Conservation (phyloP, 768 basidiomycete species). For the Termitomyces sp. region DNA sequence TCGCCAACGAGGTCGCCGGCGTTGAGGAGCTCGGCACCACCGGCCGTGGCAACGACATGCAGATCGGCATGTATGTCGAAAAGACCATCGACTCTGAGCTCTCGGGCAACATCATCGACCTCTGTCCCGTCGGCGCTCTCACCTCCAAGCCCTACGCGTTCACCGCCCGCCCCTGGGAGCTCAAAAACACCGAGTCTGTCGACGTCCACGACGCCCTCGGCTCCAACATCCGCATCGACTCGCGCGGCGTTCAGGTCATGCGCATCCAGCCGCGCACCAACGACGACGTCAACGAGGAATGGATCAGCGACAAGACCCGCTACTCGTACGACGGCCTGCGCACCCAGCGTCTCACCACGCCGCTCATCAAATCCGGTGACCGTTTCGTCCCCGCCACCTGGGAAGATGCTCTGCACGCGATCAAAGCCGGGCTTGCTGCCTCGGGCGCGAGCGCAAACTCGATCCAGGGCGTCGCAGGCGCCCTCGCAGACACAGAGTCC, state of each 20-base stretch:
- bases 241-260: slow-evolving; percentile 95
- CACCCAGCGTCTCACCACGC: slow-evolving; percentile 92
- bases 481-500: slow-evolving; percentile 90
- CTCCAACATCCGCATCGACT: slow-evolving; percentile 94
- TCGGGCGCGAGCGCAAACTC: slow-evolving; percentile 87
- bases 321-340: slow-evolving; percentile 94
- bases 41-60: slow-evolving; percentile 95
- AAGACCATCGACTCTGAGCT: slow-evolving; percentile 97
- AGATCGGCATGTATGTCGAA: slow-evolving; percentile 98
- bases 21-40: slow-evolving; percentile 97
- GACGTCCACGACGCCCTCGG: slow-evolving; percentile 96
- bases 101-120: slow-evolving; percentile 94
- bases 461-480: slow-evolving; percentile 92
- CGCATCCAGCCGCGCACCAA: slow-evolving; percentile 94
- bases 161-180: slow-evolving; percentile 96
- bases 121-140: slow-evolving; percentile 97
- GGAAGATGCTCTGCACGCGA: slow-evolving; percentile 80
- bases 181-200: slow-evolving; percentile 95
- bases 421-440: slow-evolving; percentile 70
- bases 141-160: slow-evolving; percentile 99
- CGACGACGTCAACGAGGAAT: slow-evolving; percentile 98
- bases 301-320: slow-evolving; percentile 99
- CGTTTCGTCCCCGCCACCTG: slow-evolving; percentile 87
- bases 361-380: slow-evolving; percentile 87
- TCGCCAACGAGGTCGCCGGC: slow-evolving; percentile 98